These are phyloP conservation scores for Leccinum colubrinum DNA, from an alignment of 1,284 basidiomycete genomes.

Conservation along the genomic window DNA sequence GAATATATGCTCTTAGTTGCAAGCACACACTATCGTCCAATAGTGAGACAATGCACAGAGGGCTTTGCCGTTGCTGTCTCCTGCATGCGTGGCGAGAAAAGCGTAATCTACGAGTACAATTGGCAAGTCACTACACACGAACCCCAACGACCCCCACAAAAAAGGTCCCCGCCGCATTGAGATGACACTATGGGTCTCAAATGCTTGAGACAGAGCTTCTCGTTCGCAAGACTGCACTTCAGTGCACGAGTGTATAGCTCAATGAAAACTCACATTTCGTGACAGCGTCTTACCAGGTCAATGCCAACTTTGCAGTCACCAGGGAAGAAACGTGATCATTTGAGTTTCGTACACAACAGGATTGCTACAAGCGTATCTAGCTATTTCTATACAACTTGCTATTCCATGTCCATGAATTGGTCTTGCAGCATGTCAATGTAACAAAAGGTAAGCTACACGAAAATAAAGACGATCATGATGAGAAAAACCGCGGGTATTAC, in stretches of 20 bases:
- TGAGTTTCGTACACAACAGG: not conserved
- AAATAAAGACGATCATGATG: not conserved
- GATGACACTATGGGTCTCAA: not conserved
- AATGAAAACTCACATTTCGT: not conserved
- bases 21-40: too few species aligned
- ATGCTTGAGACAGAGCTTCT: not conserved
- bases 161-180: not conserved
- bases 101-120: too few species aligned
- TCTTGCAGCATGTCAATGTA: not conserved
- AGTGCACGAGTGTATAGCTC: not conserved
- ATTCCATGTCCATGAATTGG: not conserved
- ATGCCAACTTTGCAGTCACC: not conserved
- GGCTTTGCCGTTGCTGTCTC: too few species aligned
- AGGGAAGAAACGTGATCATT: not conserved
- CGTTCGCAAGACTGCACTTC: not conserved
- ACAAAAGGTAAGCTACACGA: not conserved
- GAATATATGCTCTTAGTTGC: too few species aligned
- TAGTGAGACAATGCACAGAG: too few species aligned
- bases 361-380: not conserved
- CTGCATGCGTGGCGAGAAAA: too few species aligned
- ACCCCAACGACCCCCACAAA: not conserved
- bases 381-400: not conserved
- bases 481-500: conserved; percentile 27
- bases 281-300: not conserved
- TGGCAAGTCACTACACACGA: not conserved